phyloP scores from a whole-genome alignment of 805 yeast species.

The Torulaspora indica region DNA sequence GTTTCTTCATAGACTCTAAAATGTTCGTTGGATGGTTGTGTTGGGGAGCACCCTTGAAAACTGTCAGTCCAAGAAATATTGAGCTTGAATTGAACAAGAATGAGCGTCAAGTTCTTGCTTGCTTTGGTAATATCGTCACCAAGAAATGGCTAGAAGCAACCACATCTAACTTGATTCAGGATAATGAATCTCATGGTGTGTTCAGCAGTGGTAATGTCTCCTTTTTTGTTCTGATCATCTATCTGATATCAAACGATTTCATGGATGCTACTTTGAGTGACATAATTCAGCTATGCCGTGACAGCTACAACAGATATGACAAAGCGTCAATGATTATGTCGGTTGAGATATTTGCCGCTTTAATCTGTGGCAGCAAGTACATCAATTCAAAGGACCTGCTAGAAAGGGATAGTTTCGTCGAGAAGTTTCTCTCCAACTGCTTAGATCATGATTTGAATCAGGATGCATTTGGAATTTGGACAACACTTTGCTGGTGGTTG shows the following conservation, averaged over 20 bases:
- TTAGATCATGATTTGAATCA: constrained; percentile 62
- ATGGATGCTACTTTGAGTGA: constrained; percentile 45
- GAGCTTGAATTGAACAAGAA: constrained; percentile 35
- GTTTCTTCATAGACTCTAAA: constrained; percentile 54
- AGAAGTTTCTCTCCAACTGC: constrained; percentile 42
- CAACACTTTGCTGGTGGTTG: constrained; percentile 67
- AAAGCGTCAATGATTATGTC: constrained; percentile 70
- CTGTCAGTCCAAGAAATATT: constrained; percentile 32
- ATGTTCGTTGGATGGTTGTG: constrained; percentile 63
- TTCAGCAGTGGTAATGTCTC: constrained; percentile 64
- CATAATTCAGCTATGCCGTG: constrained; percentile 46
- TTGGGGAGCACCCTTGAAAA: constrained; percentile 60
- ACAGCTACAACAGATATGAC: constrained; percentile 57
- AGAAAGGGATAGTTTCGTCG: constrained; percentile 45
- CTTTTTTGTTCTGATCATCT: constrained; percentile 47
- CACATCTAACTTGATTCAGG: constrained; percentile 50
- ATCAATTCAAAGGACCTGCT: constrained; percentile 36
- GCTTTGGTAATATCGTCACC: constrained; percentile 44
- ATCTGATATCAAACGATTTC: constrained; percentile 44
- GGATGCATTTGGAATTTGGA: constrained; percentile 72
- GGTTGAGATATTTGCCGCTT: constrained; percentile 65
- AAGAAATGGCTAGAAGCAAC: constrained; percentile 56
- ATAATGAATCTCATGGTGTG: constrained; percentile 63
- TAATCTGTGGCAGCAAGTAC: constrained; percentile 47
- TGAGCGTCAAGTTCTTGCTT: constrained; percentile 42